Base-by-base conservation (phyloP, 75 land plant genomes). In the Cupressus sempervirens region DNA sequence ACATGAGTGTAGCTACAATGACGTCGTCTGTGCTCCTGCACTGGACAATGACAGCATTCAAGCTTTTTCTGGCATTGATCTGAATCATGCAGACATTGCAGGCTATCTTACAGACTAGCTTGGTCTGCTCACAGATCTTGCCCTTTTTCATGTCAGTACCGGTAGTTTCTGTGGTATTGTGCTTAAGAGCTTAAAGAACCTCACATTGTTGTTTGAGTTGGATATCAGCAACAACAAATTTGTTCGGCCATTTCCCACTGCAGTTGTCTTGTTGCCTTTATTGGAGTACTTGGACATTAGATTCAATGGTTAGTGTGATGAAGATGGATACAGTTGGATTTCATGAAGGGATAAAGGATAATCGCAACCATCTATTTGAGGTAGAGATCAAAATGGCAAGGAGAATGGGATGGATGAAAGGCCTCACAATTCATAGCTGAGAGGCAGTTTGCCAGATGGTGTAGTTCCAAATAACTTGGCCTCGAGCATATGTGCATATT, bases 201-300 rank as follows among this genome's bases (percentile, higher is more conserved):
- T 92, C 52, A 45, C 18, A 46, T 82, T 76, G 46, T 89, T 92
- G 29, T 89, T 85, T 85, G 93, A 92, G 87, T 87, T 92, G 26
- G 93, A 92, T 84, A 53, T 95, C 87, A 91, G 93, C 86, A 95
- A 95, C 90, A 95, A 95, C 90, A 87, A 89, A 72, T 89, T 95
- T 70, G 87, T 65, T 48, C 95, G 97, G 14, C 46, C 65, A 18
- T 95, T 95, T 73, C 97, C 97, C 0, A 29, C 30, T 3, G 96
- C 87, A 50, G 87, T 91, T 3, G 87, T 95, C 58, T 81, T 86
- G 0, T 53, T 95, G n/a, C 92, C 93, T 3, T 26, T 75, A 18
- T 88, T 92, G 75, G 84, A 58, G 13, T 92, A 84, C 83, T 79
- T 92, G 58, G 93, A 91, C 87, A 84, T 92, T 67, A 88, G 93